Evolutionary conservation across 2,329 filamentous ascomycete genomes (phyloP).

Genomic region (Colletotrichum viniferum): DNA sequence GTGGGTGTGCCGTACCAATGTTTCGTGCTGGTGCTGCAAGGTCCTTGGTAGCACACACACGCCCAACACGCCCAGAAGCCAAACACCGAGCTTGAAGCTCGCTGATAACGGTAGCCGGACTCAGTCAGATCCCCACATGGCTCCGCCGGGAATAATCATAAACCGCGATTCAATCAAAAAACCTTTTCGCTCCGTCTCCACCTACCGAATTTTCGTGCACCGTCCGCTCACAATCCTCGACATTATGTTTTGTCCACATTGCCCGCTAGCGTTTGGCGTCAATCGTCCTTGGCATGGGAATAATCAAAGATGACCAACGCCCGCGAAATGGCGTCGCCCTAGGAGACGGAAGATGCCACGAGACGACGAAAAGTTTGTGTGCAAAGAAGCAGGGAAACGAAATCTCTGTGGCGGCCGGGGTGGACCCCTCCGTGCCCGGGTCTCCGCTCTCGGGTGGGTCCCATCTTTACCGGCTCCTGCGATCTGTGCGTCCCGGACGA

Average conservation of each 20-base stretch:
- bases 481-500: conserved; percentile 14
- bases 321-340: background rate
- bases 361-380: background rate
- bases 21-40: background rate
- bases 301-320: background rate
- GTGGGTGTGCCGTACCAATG: background rate
- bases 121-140: background rate
- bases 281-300: background rate
- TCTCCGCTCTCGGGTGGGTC: background rate
- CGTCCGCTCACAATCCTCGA: background rate
- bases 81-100: conserved; percentile 2
- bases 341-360: background rate
- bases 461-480: background rate
- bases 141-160: conserved; percentile 7
- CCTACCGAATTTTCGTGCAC: background rate
- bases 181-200: background rate
- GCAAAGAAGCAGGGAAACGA: background rate
- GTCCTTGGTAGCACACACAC: background rate
- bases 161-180: background rate
- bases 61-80: background rate
- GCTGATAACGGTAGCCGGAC: background rate
- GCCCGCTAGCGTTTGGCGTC: background rate
- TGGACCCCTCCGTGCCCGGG: background rate
- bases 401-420: background rate
- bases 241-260: background rate